phyloP scores from a whole-genome alignment of 2,329 filamentous ascomycete genomes.

The Fusarium sp. region DNA sequence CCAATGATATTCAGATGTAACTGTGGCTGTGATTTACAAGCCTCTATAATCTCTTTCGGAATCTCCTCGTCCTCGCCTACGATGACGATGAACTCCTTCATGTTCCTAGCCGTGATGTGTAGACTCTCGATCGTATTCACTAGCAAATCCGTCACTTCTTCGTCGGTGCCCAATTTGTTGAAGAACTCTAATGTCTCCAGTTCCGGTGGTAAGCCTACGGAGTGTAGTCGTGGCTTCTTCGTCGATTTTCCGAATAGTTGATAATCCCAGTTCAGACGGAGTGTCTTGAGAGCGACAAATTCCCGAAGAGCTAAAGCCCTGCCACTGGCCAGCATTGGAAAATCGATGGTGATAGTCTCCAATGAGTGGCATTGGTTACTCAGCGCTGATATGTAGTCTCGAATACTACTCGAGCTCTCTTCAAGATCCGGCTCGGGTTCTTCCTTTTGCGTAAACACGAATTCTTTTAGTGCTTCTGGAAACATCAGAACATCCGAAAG shows the following conservation, averaged over 20 bases:
- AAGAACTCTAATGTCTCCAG: slow-evolving; percentile 64
- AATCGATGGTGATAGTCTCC: slow-evolving; percentile 63
- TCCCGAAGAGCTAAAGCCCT: slow-evolving; percentile 62
- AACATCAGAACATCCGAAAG: slow-evolving; percentile 59
- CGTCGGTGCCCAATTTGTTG: slow-evolving; percentile 62
- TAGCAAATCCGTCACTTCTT: slow-evolving; percentile 63
- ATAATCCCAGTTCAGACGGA: slow-evolving; percentile 64
- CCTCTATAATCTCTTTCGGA: slow-evolving; percentile 55
- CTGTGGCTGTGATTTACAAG: slow-evolving; percentile 53
- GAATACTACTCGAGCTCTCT: slow-evolving; percentile 63
- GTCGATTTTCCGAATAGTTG: slow-evolving; percentile 64
- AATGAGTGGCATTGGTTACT: slow-evolving; percentile 59
- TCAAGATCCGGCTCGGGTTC: slow-evolving; percentile 60
- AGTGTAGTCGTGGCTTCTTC: slow-evolving; percentile 62
- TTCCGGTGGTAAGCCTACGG: slow-evolving; percentile 63
- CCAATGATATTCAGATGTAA: slow-evolving; percentile 56
- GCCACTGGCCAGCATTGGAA: slow-evolving; percentile 57
- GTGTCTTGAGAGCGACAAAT: slow-evolving; percentile 58
- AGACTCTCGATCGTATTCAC: slow-evolving; percentile 59
- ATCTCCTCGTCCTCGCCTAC: slow-evolving; percentile 53
- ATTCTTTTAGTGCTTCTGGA: slow-evolving; percentile 62
- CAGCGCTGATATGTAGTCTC: slow-evolving; percentile 64
- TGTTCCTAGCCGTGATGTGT: slow-evolving; percentile 55
- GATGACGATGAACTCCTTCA: slow-evolving; percentile 58
- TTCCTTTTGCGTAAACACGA: slow-evolving; percentile 63